Base-by-base conservation (phyloP, 495 filamentous ascomycete species). In the Monascus purpureus region DNA sequence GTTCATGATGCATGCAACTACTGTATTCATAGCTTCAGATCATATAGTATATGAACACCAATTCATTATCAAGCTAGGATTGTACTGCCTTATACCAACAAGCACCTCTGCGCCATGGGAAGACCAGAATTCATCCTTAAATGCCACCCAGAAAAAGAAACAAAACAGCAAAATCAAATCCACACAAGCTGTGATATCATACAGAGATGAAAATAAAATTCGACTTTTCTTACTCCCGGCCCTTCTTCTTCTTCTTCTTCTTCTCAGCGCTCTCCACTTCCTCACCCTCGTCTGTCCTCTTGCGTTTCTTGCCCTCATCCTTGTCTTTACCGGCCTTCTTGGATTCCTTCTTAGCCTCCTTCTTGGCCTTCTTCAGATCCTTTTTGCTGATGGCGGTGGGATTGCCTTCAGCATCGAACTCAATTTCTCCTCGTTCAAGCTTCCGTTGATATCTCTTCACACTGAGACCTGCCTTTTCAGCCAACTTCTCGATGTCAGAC, bases 351-450 rank as follows among this genome's bases (percentile, higher is more conserved):
- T 70, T 68, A 41, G 65, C 64, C 13, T 65, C 64, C 57, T 78
- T 79, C 68, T 73, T 75, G 38, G 69, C 63, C 61, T 78, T 80
- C 68, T 84, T 84, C 37, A 79, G 50, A 33, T 77, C 76, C 59
- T 83, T 83, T 64, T 82, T 80, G 54, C 70, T 77, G 37, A 75
- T 36, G n/a, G 74, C 50, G 32, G 65, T 54, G 6, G 75, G 73
- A 33, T 60, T 73, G 22, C 75, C 75, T 27, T 70, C 64, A 6
- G 53, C 49, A 34, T 61, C 59, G 37, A 80, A 65, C 40, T 61
- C 55, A 36, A 82, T 74, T 47, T 80, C 70, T 11, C 77, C 77
- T 13, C 73, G 67, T 45, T 76, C 72, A 14, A 75, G 64, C 67
- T 80, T 81, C 38, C 75, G 68, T 61, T 76, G 68, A 56, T 80